Evolutionary conservation across 495 filamentous ascomycete genomes (phyloP), one percentile per base, ranked within the genome.

Genomic region (Lophium mytilinum): DNA sequence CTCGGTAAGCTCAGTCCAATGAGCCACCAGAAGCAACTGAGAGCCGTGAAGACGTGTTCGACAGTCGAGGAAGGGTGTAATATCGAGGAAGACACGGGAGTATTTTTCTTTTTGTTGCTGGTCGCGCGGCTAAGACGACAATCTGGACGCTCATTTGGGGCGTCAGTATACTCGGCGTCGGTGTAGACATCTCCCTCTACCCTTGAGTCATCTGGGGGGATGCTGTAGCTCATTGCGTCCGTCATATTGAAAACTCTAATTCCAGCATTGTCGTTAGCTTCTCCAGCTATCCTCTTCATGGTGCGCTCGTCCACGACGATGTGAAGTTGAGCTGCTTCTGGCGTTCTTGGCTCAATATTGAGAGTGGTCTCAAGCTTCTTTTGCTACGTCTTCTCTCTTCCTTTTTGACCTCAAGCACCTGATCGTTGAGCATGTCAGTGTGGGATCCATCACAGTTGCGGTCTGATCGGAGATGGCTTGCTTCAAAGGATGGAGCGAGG

Each of bases 381-480:
- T 6, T 30, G 45, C 45, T 30, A 18, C 21, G 18, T 18, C 45
- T 48, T 18, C 24, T 30, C 24, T 30, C 45, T 48, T 18, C 45
- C 1, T 18, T 18, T 18, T 9, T 48, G 45, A 48, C 17, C 12
- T 18, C 14, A 14, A 59, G 64, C 17, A 60, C 66, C 24, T 53
- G 57, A 45, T 82, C 73, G 24, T 68, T 63, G 10, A 82, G 80
- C 36, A 72, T 62, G 18, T 83, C 86, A 18, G 71, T 74, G 66
- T 84, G 81, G 8, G 80, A 78, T 11, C 82, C 83, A 53, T 78
- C 65, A 15, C 80, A 68, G 59, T 82, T 80, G 50, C 84, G 80
- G 56, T 89, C 80, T 0, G 86, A 88, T 3, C 84, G 87, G 67
- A 87, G 89, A 66, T 90, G 87, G 64, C 88, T 81, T 72, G 82